Base-by-base conservation (phyloP, 2,329 filamentous ascomycete genomes). In the Aspergillus novofumigatus region DNA sequence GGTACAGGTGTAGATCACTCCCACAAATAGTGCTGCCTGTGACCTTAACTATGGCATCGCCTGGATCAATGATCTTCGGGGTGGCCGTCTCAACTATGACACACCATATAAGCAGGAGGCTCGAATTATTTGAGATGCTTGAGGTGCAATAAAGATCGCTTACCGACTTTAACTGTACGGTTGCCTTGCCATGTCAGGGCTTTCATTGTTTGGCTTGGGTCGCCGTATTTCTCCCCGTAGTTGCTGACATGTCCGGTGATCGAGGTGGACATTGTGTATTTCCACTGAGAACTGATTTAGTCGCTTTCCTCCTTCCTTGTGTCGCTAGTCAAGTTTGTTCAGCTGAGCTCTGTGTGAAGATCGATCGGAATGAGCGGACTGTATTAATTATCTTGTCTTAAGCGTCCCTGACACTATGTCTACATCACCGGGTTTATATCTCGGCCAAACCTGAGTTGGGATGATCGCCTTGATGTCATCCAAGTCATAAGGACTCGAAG, bases 41-140 rank as follows among this genome's bases (percentile, higher is more conserved):
- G 29, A 96, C 83, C 69, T 88, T 91, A 63, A 94, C 78, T 58
- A 96, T 91, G 10, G 92, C 90, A 69, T 95, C 91, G 52, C 78
- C 77, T 45, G 85, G 81, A 70, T 94, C 90, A 26, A 93, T 72
- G 32, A 94, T 80, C 65, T 82, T 86, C 2, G 91, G 91, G 65
- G 86, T 88, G 0, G 88, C 83, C 4, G 84, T 83, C 35, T 91
- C 83, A 50, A 86, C 81, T 83, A 29, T 29, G 7, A 38, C 32
- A 17, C 11, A 17, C 2, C n/a, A 4, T 14, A 1, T 32, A 14
- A 14, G 11, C 11, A 32, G 4, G 29, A 14, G 11, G 14, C 14
- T 17, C 32, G 14, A 38, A 38, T n/a, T 38, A 38, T 17, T 17
- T 17, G 5, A 38, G 14, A 17, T 17, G 14, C 32, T 38, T 7